Percentiles rank a stretch among this genome's conserved stretches.
Conservation (phyloP, 1,139 yeast species). For the Trichomonascaceae sp. region DNA sequence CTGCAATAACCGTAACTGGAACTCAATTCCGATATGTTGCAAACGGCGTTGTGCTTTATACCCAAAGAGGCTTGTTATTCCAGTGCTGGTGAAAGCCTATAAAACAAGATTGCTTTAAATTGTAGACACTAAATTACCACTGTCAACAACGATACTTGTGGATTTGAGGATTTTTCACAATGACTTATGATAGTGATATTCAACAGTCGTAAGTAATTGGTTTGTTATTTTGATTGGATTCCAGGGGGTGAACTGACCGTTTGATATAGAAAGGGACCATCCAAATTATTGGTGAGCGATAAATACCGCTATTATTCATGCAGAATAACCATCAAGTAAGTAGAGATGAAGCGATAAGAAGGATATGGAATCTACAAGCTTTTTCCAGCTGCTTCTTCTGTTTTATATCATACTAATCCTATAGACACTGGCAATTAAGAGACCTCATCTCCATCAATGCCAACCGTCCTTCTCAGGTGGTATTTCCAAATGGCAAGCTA, state of each 20-base stretch:
- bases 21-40: background rate
- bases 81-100: background rate
- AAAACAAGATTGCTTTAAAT: background rate
- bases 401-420: background rate
- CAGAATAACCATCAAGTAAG: slow-evolving; percentile 26
- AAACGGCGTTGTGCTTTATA: background rate
- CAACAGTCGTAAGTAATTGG: background rate
- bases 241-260: background rate
- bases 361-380: background rate
- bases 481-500: slow-evolving; percentile 45
- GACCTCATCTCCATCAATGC: slow-evolving; percentile 55
- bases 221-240: background rate
- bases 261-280: slow-evolving; percentile 1
- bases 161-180: background rate
- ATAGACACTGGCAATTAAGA: slow-evolving; percentile 76
- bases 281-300: slow-evolving; percentile 7
- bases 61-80: background rate
- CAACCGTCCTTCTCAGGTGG: slow-evolving; percentile 35
- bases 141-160: background rate
- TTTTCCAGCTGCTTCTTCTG: background rate
- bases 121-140: background rate
- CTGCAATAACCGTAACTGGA: background rate
- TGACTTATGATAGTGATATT: slow-evolving; percentile 1
- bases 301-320: slow-evolving; percentile 21
- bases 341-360: slow-evolving; percentile 4